Evolutionary conservation across 140 eudicot species (phyloP), one percentile per base, ranked within the genome.

Genomic region (Oenanthe javanica): DNA sequence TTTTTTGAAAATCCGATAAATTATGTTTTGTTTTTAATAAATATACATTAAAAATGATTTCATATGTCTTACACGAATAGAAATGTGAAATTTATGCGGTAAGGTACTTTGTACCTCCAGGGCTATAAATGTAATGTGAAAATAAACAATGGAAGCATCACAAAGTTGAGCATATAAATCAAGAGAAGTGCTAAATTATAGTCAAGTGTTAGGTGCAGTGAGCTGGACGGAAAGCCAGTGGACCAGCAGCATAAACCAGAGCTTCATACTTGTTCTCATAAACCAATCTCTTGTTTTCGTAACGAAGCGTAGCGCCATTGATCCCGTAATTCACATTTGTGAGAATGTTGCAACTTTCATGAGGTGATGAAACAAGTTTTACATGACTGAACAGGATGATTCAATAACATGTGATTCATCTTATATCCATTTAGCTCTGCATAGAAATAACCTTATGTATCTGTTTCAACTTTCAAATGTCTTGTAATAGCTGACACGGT

Each of bases 371-470:
- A 21, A 95, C 96, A 19, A 92, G 83, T 70, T 87, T 95, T 73
- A 92, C 97, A 43, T 77, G 99, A 78, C 55, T 92, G 94, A 4
- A 95, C 92, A 47, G 97, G 99, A 89, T 90, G 96, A 77, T 92
- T 97, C 81, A 95, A 6, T 4, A 67, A 67, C 73, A 31, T 27
- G 42, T 31, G 73, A 84, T 21, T 87, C 76, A 72, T 87, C 81
- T 77, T 90, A 81, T 87, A 95, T 18, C 90, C 94, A 31, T 86
- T 76, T 0, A 95, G 91, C 51, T 89, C 82, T 5, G 95, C 97
- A 16, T 95, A 89, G 76, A 95, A 92, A 79, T 92, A 89, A 0
- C 97, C 97, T 9, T 86, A 78, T 77, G 83, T 76, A 72, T 87
- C 79, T 1, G 97, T 87, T 1, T 96, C 31, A 31, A 31, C 31